Conservation (phyloP, 2,329 filamentous ascomycete genomes). For the Neopestalotiopsis sp. region DNA sequence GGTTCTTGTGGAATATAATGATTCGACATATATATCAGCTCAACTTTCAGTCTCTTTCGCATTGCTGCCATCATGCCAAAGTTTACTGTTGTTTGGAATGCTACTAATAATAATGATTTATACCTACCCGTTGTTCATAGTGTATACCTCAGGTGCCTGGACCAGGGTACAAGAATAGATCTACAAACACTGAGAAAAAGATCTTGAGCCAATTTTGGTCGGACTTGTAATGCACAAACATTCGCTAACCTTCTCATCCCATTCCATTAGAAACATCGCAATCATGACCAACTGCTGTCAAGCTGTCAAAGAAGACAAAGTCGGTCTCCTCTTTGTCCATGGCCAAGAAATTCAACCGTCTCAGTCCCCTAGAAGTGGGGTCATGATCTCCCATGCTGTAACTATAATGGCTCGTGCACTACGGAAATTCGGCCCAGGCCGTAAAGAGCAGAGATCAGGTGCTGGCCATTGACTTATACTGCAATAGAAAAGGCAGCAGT, state of each 20-base stretch:
- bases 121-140: too few relatives aligned
- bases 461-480: background rate
- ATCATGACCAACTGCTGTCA: background rate
- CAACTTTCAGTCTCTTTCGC: too few relatives aligned
- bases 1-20: background rate
- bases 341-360: background rate
- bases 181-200: too few relatives aligned
- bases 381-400: background rate
- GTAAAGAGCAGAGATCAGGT: background rate
- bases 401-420: constrained; percentile 1
- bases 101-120: too few relatives aligned
- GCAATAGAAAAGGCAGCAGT: background rate
- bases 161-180: too few relatives aligned
- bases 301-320: background rate
- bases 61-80: too few relatives aligned
- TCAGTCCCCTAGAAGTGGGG: background rate
- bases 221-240: too few relatives aligned
- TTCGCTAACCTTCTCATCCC: background rate
- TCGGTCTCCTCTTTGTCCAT: background rate
- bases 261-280: background rate
- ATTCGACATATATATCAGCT: background rate
- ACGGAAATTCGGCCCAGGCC: background rate
- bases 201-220: too few relatives aligned
- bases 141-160: too few relatives aligned
- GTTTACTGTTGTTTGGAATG: too few relatives aligned